phyloP scores from a whole-genome alignment of 148 eudicot genomes.

The Linanthus parryae region DNA sequence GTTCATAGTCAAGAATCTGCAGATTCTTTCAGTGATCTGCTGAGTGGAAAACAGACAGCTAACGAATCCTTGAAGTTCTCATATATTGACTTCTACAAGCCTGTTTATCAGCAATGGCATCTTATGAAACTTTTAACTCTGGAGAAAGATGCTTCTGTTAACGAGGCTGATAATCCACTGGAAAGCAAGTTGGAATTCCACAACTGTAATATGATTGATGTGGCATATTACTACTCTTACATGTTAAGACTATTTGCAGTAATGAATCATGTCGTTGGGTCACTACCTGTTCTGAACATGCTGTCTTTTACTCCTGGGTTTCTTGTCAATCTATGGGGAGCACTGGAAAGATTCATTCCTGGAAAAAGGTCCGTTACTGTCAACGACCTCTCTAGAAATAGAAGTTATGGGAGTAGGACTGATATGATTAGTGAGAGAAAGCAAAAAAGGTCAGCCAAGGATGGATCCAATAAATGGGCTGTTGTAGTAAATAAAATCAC shows the following conservation, averaged over 20 bases:
- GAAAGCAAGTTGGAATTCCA: slow-evolving; percentile 12
- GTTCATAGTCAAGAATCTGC: slow-evolving; percentile 22
- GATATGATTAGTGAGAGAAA: slow-evolving; percentile 40
- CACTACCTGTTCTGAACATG: slow-evolving; percentile 83
- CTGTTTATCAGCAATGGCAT: slow-evolving; percentile 92
- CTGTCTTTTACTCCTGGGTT: slow-evolving; percentile 94
- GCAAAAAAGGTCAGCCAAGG: slow-evolving; percentile 43
- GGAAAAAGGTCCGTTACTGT: background rate
- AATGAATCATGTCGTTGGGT: slow-evolving; percentile 48
- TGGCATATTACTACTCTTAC: slow-evolving; percentile 70
- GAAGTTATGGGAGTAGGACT: slow-evolving; percentile 20
- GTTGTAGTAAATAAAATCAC: slow-evolving; percentile 56
- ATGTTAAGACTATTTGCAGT: slow-evolving; percentile 67
- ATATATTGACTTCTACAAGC: slow-evolving; percentile 62
- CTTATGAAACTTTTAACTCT: slow-evolving; percentile 56
- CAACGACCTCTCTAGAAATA: slow-evolving; percentile 11
- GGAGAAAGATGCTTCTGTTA: slow-evolving; percentile 26
- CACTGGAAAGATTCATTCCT: slow-evolving; percentile 40
- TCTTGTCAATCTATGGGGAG: slow-evolving; percentile 63
- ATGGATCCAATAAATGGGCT: slow-evolving; percentile 62
- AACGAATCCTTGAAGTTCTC: slow-evolving; percentile 37
- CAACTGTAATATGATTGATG: slow-evolving; percentile 44
- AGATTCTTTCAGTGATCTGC: slow-evolving; percentile 18
- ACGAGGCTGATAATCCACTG: slow-evolving; percentile 15
- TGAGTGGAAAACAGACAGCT: slow-evolving; percentile 17